A percentile compares a stretch with the other conserved stretches of the same genome.
These are phyloP conservation scores for Colletotrichum incanum DNA, from an alignment of 2,329 filamentous ascomycete species.

Conservation along the genomic window DNA sequence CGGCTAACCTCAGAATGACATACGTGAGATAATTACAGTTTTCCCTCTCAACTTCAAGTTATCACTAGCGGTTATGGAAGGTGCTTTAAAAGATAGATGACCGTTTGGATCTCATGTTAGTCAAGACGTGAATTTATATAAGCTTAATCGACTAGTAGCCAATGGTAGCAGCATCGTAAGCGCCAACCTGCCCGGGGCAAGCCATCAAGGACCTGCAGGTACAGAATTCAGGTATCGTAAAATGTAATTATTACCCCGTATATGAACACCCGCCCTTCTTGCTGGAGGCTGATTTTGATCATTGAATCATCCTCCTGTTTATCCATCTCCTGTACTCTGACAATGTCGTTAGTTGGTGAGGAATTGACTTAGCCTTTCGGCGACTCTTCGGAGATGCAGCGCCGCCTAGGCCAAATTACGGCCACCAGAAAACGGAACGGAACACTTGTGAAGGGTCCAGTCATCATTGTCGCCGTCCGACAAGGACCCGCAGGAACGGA, in stretches of 20 bases:
- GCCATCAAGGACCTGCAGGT: conserved; percentile 1
- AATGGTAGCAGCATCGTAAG: conserved; percentile 1
- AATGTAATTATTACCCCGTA: not conserved
- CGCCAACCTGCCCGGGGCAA: no score
- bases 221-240: not conserved
- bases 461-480: not conserved
- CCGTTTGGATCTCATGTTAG: no score
- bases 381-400: not conserved
- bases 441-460: not conserved
- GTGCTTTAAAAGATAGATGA: no score
- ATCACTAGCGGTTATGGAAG: no score
- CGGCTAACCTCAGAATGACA: no score
- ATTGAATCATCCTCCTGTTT: not conserved
- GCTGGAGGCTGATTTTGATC: not conserved
- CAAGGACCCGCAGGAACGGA: not conserved
- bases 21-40: no score
- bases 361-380: conserved; percentile 1
- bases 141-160: not conserved
- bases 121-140: no score
- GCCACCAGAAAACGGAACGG: not conserved
- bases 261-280: not conserved
- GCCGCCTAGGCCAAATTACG: not conserved
- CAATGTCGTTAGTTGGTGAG: not conserved
- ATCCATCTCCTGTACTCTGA: not conserved
- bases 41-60: no score